Evolutionary conservation across 2,329 filamentous ascomycete species (phyloP), one percentile per base, ranked within the genome.

Genomic region (Dactylellina cionopaga): DNA sequence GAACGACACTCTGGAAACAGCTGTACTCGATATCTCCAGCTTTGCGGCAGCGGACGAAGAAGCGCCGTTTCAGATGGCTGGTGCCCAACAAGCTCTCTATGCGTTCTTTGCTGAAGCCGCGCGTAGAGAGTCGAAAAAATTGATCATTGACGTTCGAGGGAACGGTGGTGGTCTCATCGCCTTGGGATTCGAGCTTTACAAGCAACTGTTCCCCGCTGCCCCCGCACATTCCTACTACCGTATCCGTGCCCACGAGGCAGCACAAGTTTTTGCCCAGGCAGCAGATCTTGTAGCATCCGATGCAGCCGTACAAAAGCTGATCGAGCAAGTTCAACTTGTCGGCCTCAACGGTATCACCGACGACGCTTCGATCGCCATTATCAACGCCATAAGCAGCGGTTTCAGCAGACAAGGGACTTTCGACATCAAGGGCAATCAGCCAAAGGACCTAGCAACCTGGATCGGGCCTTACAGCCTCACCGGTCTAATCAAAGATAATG

Each of bases 121-220:
- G 22, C 49, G 58, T 3, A 44, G 37, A 17, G 43, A 27, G 4
- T 49, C 66, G 9, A 51, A 71, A 39, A 62, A 49, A 17, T 19
- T 91, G 5, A 82, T 91, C 25, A 84, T 91, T 69, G 89, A 91
- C 74, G 77, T 90, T 5, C 83, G 85, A 2, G 82, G 81, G 1
- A 91, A 91, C 74, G 81, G 81, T 0, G 89, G 88, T 41, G 88
- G 89, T 0, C 78, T 80, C 35, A 76, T 86, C 10, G 74, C 80
- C 3, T 80, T 82, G 2, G 84, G 83, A 0, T 82, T 81, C 47
- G 82, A 84, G 33, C 75, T 84, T 0, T 88, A 88, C 77, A 82
- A 82, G 33, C 83, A 86, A 75, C 81, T 87, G 41, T 86, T 86
- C 77, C 85, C 85, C 0, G 75, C 79, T 2, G 76, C 78, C 0